Base-by-base conservation (phyloP, 164 flowering plant species). In the Echeveria elegans region DNA sequence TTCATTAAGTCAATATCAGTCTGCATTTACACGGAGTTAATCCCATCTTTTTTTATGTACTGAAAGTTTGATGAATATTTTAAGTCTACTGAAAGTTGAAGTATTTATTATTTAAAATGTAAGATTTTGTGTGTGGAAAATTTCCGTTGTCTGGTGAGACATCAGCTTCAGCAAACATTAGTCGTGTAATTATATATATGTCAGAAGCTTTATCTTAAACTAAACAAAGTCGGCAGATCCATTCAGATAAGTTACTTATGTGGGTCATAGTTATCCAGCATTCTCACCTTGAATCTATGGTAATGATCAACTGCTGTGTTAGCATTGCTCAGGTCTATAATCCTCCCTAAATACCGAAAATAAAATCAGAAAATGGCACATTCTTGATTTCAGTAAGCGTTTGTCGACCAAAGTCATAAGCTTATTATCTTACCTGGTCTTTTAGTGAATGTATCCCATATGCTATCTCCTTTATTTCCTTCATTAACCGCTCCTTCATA, bases 401-500 rank as follows among this genome's bases (percentile, higher is more conserved):
- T 8, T 38, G 12, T 38, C 11, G 12, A 38, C 41, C 41, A n/a
- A 34, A 36, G 26, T 67, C 15, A 16, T 10, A 63, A 63, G 52
- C 38, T 45, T 48, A 6, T 1, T 58, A 52, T 15, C 47, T 68
- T 67, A 87, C 93, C 90, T 62, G 87, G 86, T 64, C 67, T 68
- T 69, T 71, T 77, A 11, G 81, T 70, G 79, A 91, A 91, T 34
- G 88, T 84, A 65, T 91, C 96, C 97, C 96, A 91, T 68, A 89
- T 89, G 73, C 88, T 88, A 23, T 58, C 71, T 66, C 97, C 96
- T 67, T 77, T 87, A 52, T 89, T 80, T 71, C 94, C 97, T 78
- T 89, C 96, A 69, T 77, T 56, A 0, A 77, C 96, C 58, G 96
- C 97, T 67, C 97, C 97, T 82, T 89, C 96, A 79, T 83, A 89